These are phyloP conservation scores for Globisporangium uncinulatum DNA, from an alignment of 352 stramenopile species.

Conservation along the genomic window DNA sequence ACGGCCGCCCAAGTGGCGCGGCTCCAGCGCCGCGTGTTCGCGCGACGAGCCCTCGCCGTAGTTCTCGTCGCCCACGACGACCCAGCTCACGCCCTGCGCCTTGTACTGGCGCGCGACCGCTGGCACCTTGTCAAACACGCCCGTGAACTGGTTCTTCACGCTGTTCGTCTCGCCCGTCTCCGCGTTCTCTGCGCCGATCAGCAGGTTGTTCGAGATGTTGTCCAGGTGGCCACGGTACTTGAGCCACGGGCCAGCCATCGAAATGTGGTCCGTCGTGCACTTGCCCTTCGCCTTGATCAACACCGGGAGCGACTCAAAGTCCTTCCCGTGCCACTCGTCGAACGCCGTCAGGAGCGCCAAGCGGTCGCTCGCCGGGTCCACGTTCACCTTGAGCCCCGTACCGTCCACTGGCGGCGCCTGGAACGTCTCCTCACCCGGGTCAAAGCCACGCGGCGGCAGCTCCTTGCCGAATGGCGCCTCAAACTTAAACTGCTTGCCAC, in stretches of 20 bases:
- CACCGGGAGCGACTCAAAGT: conserved; percentile 83
- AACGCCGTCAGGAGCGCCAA: conserved; percentile 87
- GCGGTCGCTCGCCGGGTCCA: conserved; percentile 80
- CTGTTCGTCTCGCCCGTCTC: conserved; percentile 91
- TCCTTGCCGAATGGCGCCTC: conserved; percentile 88
- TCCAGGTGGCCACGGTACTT: conserved; percentile 94
- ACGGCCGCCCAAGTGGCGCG: conserved; percentile 85
- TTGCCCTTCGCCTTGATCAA: conserved; percentile 95
- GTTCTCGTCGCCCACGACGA: conserved; percentile 93
- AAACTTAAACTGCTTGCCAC: conserved; percentile 91
- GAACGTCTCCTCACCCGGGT: conserved; percentile 91
- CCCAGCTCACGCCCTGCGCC: conserved; percentile 84
- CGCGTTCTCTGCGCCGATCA: conserved; percentile 91
- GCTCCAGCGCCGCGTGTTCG: conserved; percentile 90
- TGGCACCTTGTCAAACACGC: conserved; percentile 86
- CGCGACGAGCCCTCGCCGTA: conserved; percentile 91
- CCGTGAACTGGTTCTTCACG: conserved; percentile 88
- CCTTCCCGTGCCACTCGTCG: conserved; percentile 86
- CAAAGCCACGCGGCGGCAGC: conserved; percentile 86
- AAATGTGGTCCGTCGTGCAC: conserved; percentile 95
- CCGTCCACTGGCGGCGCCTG: conserved; percentile 74
- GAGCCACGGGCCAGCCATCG: conserved; percentile 91
- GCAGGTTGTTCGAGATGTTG: conserved; percentile 95
- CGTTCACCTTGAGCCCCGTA: conserved; percentile 65
- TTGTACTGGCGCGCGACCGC: conserved; percentile 90